A percentile compares a stretch with the other conserved stretches of the same genome.
These are phyloP conservation scores for Colletotrichum sp. DNA, from an alignment of 2,329 filamentous ascomycete species.

Conservation along the genomic window DNA sequence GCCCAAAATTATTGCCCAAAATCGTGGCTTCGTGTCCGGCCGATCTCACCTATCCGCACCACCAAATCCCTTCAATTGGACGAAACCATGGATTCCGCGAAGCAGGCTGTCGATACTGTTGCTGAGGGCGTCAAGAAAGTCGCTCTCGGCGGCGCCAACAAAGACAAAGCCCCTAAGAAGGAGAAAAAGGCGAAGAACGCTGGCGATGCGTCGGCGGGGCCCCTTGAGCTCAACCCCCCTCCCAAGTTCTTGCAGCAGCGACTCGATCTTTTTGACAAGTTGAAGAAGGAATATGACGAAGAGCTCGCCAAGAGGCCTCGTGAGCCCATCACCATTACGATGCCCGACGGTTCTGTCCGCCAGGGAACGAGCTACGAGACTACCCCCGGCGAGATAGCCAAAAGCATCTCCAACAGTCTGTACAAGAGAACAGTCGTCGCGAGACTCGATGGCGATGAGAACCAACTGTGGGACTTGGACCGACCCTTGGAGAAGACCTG, in stretches of 20 bases:
- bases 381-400: slow-evolving; percentile 79
- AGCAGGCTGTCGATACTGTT: slow-evolving; percentile 51
- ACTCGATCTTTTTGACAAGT: slow-evolving; percentile 84
- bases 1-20: slow-evolving; percentile 7
- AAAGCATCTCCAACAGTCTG: slow-evolving; percentile 82
- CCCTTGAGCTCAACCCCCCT: slow-evolving; percentile 55
- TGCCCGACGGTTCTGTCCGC: slow-evolving; percentile 74
- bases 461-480: slow-evolving; percentile 89
- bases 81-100: slow-evolving; percentile 50
- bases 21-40: neutral
- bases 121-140: slow-evolving; percentile 66
- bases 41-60: neutral
- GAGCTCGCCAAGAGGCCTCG: slow-evolving; percentile 75
- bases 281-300: slow-evolving; percentile 84
- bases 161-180: slow-evolving; percentile 55
- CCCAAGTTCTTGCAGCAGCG: slow-evolving; percentile 84
- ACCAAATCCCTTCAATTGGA: slow-evolving; percentile 1
- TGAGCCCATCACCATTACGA: slow-evolving; percentile 75
- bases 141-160: slow-evolving; percentile 52
- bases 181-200: slow-evolving; percentile 48
- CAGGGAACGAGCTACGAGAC: slow-evolving; percentile 89
- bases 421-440: slow-evolving; percentile 89
- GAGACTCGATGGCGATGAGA: slow-evolving; percentile 73
- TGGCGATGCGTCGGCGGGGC: slow-evolving; percentile 40
- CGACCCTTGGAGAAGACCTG: slow-evolving; percentile 88